Evolutionary conservation across 2,329 filamentous ascomycete genomes (phyloP).

Genomic region (Clarireedia hainanense): DNA sequence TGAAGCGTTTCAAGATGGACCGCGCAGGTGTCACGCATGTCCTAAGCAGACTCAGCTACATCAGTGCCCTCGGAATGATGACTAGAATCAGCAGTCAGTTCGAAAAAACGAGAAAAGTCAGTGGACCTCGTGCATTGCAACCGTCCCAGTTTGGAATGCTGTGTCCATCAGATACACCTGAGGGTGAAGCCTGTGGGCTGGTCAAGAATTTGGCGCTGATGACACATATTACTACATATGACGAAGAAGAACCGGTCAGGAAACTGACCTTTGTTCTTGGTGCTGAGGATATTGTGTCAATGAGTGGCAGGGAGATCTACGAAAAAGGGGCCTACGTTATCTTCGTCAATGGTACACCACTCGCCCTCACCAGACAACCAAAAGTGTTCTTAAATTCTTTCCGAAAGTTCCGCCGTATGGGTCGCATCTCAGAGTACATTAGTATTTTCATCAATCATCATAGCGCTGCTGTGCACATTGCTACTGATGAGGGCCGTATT

Average conservation of each 20-base stretch:
- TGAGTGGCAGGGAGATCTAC: conserved; percentile 83
- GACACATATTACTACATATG: conserved; percentile 98
- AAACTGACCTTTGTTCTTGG: conserved; percentile 82
- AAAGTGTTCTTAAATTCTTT: conserved; percentile 82
- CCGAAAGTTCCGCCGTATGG: conserved; percentile 77
- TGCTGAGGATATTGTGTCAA: conserved; percentile 70
- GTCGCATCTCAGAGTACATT: conserved; percentile 90
- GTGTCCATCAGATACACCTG: conserved; percentile 92
- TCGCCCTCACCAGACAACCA: conserved; percentile 77
- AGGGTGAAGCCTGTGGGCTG: conserved; percentile 95
- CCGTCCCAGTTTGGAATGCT: conserved; percentile 98
- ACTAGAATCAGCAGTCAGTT: conserved; percentile 97
- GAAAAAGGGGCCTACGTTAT: conserved; percentile 77
- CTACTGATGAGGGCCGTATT: conserved; percentile 93
- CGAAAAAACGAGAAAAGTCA: conserved; percentile 96
- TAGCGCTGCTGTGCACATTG: conserved; percentile 85
- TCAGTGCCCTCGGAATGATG: conserved; percentile 98
- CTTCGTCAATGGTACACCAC: conserved; percentile 90
- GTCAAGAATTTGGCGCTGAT: conserved; percentile 98
- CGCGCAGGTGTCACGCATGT: conserved; percentile 94
- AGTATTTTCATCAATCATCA: conserved; percentile 95
- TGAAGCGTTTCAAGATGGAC: conserved; percentile 99
- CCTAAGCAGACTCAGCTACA: conserved; percentile 89
- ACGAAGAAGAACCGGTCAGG: conserved; percentile 84
- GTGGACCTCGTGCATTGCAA: conserved; percentile 88